phyloP scores from a whole-genome alignment of 345 rosid species.

The Salix caprea region DNA sequence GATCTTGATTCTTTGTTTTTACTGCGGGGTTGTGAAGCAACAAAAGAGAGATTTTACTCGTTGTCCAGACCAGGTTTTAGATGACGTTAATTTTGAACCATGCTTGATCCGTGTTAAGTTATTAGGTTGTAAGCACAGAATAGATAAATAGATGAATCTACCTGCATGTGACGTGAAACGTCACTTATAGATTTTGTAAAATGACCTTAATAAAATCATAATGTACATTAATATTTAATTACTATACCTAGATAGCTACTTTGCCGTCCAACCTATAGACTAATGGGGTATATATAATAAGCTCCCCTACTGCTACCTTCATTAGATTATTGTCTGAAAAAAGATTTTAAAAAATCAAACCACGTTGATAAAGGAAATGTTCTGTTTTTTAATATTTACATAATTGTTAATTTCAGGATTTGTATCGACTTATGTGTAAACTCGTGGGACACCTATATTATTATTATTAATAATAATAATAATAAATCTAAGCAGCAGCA shows the following conservation, averaged over 20 bases:
- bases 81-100: too few species aligned
- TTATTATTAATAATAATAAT: too few species aligned
- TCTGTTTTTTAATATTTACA: neutral
- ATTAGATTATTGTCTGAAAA: neutral
- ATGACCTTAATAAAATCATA: neutral
- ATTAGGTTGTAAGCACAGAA: too few species aligned
- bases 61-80: too few species aligned
- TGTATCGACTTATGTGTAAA: rapidly evolving
- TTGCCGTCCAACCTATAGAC: neutral
- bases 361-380: neutral
- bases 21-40: too few species aligned
- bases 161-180: too few species aligned
- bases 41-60: too few species aligned
- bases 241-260: neutral
- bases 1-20: too few species aligned
- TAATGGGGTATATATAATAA: neutral
- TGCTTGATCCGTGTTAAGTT: too few species aligned
- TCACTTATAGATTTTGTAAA: neutral
- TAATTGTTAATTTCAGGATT: rapidly evolving
- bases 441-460: rapidly evolving
- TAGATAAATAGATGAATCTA: too few species aligned
- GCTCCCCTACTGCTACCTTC: neutral
- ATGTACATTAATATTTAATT: neutral
- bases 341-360: neutral
- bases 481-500: neutral